Conservation (phyloP, 228 moss, liverwort and hornwort genomes). For the Sphagnum fallax region DNA sequence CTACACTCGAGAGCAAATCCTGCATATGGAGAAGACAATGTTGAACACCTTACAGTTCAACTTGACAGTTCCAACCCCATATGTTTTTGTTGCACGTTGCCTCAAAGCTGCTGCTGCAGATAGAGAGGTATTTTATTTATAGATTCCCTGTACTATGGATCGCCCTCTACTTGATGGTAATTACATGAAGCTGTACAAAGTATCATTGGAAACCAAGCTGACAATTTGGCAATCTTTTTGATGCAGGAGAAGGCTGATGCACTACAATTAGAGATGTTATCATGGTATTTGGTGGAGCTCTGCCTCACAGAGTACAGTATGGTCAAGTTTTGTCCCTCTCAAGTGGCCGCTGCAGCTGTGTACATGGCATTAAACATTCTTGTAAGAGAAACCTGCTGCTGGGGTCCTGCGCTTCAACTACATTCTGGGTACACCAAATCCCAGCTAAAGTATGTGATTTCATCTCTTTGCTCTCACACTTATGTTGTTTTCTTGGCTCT, state of each 20-base stretch:
- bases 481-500: too few relatives aligned
- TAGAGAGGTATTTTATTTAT: constrained; percentile 16
- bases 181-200: not conserved
- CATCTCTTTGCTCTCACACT: not conserved
- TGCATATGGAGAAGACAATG: constrained; percentile 64
- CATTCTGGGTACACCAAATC: constrained; percentile 44
- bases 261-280: constrained; percentile 32
- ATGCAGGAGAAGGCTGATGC: not conserved
- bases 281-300: constrained; percentile 51
- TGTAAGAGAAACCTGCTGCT: constrained; percentile 16
- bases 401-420: constrained; percentile 33
- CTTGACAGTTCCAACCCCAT: constrained; percentile 54
- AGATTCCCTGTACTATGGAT: not conserved
- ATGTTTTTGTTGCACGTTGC: constrained; percentile 57
- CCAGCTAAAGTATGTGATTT: constrained; percentile 27
- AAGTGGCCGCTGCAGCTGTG: constrained; percentile 52
- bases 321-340: constrained; percentile 40
- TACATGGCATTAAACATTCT: constrained; percentile 39
- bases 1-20: constrained; percentile 63
- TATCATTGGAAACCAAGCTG: not conserved
- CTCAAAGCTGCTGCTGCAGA: constrained; percentile 57
- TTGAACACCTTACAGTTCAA: constrained; percentile 55
- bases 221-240: not conserved
- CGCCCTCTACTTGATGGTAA: not conserved
- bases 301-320: constrained; percentile 51